Percentiles rank a stretch among this genome's conserved stretches.
Conservation (phyloP, 768 basidiomycete species). For the Rhodotorula paludigena region DNA sequence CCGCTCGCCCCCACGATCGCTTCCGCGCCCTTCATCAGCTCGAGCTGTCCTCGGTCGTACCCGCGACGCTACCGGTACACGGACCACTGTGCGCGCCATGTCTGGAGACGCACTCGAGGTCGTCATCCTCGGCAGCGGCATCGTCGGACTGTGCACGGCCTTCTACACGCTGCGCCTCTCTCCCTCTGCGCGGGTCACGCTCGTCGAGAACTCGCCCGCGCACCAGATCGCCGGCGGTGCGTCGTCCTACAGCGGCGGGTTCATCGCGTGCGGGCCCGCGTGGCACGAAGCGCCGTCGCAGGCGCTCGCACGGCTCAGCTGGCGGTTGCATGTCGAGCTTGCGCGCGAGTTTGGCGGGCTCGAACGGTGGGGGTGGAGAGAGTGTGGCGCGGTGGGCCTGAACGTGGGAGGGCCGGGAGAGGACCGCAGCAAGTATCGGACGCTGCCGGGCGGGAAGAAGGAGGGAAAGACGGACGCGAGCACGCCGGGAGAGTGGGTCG, state of each 20-base stretch:
- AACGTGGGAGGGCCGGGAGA: constrained; percentile 36
- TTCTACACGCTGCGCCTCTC: constrained; percentile 49
- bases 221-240: constrained; percentile 47
- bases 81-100: too few relatives aligned
- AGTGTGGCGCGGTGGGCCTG: constrained; percentile 45
- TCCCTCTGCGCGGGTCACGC: constrained; percentile 46
- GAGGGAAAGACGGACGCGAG: neutral
- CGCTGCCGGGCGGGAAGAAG: constrained; percentile 27
- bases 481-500: constrained; percentile 15
- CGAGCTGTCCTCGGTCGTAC: too few relatives aligned
- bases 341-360: constrained; percentile 49
- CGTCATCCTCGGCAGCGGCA: constrained; percentile 54
- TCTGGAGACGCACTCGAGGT: constrained; percentile 39
- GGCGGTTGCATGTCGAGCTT: constrained; percentile 49
- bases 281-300: constrained; percentile 45
- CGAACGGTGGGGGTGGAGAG: constrained; percentile 50
- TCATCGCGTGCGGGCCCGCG: constrained; percentile 52
- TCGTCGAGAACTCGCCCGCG: constrained; percentile 50
- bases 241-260: constrained; percentile 49
- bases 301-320: constrained; percentile 48
- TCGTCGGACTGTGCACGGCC: constrained; percentile 53
- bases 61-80: too few relatives aligned
- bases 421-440: constrained; percentile 33
- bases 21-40: too few relatives aligned
- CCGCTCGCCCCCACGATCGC: too few relatives aligned